phyloP scores from a whole-genome alignment of 495 filamentous ascomycete genomes.

The Penicillium manginii region DNA sequence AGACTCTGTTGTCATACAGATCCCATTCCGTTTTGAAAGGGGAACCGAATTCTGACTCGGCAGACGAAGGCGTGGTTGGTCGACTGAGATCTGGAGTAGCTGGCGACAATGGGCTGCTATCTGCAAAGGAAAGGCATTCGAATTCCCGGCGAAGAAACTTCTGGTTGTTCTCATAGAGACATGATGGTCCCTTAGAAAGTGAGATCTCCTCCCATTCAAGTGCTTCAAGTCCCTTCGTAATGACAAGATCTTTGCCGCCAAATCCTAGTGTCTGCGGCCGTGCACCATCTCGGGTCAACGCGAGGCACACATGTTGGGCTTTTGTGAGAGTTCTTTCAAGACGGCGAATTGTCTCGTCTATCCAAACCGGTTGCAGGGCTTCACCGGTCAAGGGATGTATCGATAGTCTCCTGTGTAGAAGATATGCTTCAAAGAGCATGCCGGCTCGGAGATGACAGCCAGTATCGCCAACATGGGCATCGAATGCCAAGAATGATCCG shows the following conservation, averaged over 20 bases:
- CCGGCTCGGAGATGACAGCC: neutral
- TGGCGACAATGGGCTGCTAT: neutral
- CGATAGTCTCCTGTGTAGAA: neutral
- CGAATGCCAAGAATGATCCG: neutral
- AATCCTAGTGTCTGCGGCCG: neutral
- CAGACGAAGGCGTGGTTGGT: neutral
- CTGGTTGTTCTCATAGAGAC: neutral
- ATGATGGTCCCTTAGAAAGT: neutral
- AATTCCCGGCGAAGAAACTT: neutral
- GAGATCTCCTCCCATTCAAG: neutral
- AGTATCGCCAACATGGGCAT: neutral
- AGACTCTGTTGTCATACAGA: neutral
- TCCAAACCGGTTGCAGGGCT: neutral
- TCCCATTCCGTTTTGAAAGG: neutral
- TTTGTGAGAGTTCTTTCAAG: neutral
- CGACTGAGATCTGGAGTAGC: neutral
- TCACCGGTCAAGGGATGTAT: neutral
- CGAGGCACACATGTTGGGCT: neutral
- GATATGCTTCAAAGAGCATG: neutral
- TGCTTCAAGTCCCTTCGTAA: neutral
- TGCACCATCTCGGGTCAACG: neutral
- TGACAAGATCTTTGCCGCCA: neutral
- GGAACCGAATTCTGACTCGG: neutral
- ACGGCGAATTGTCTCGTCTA: neutral
- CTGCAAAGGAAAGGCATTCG: neutral